A percentile compares a stretch with the other conserved stretches of the same genome.
phyloP scores from a whole-genome alignment of 805 yeast species.

The Cyberlindnera galapagoensis region DNA sequence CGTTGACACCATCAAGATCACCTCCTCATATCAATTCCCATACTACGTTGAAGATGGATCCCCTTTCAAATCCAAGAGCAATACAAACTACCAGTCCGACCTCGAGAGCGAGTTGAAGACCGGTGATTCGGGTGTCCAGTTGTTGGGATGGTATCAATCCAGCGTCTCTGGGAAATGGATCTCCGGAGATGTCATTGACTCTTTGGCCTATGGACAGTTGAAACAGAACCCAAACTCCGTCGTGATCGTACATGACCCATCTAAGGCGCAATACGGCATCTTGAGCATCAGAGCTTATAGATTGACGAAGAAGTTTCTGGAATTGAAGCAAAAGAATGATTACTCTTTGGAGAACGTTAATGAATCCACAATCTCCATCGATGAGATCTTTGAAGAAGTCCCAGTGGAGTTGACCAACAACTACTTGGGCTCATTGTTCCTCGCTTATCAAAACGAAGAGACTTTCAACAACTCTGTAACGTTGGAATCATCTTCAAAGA shows the following conservation, averaged over 20 bases:
- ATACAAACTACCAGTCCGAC: constrained; percentile 62
- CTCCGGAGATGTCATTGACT: constrained; percentile 60
- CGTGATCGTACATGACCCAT: constrained; percentile 63
- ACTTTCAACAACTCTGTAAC: constrained; percentile 16
- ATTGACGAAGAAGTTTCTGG: constrained; percentile 55
- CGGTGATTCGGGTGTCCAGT: constrained; percentile 60
- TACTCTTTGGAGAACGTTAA: constrained; percentile 62
- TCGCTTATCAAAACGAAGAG: constrained; percentile 28
- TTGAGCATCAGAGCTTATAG: constrained; percentile 64
- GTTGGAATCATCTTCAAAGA: constrained; percentile 15
- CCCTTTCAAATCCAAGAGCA: constrained; percentile 53
- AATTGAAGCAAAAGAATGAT: constrained; percentile 41
- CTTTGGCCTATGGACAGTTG: constrained; percentile 59
- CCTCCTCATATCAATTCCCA: constrained; percentile 69
- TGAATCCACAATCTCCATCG: constrained; percentile 52
- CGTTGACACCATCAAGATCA: constrained; percentile 35
- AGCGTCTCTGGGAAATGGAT: constrained; percentile 64
- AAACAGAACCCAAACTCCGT: constrained; percentile 44
- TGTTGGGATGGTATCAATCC: constrained; percentile 78
- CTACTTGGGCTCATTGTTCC: constrained; percentile 53
- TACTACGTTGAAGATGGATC: constrained; percentile 50
- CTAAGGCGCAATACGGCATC: constrained; percentile 55
- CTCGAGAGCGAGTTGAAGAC: constrained; percentile 54
- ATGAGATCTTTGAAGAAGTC: constrained; percentile 66
- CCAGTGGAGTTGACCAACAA: constrained; percentile 62